Evolutionary conservation across 2,329 filamentous ascomycete species (phyloP), one percentile per base, ranked within the genome.

Genomic region (Aspergillus candidus): DNA sequence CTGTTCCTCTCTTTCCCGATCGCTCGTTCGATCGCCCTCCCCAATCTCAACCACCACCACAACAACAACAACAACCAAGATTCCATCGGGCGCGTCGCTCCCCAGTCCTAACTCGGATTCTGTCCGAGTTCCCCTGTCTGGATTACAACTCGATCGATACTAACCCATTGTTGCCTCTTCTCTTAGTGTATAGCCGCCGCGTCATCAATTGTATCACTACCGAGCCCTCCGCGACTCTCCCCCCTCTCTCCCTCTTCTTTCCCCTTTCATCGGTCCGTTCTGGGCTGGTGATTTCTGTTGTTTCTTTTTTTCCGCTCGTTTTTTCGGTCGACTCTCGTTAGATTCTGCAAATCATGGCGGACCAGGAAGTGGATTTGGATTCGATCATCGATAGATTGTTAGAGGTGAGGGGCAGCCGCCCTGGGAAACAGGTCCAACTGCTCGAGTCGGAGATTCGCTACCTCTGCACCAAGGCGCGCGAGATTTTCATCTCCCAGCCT

Each of bases 401-500:
- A 66, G 93, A 98, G 75, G 93, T 97, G 67, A 86, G 93, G 73
- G 93, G 91, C 68, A 96, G 90, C 79, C 84, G 93, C 66, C 93
- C 93, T 46, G 93, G 93, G 62, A 98, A 98, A 78, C 93, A 97
- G 74, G 93, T 98, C 44, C 91, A 97, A 75, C 81, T 98, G 57
- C 78, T 95, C 56, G 93, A 98, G 72, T 83, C 88, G 50, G 93
- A 97, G 75, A 98, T 98, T 60, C 86, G 91, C 67, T 95, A 83
- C 72, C 82, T 98, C 55, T 98, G 93, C 81, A 96, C 91, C 68
- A 97, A 97, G 77, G 90, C 91, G 52, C 86, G 93, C 56, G 93
- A 98, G 77, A 97, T 98, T 63, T 97, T 98, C 78, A 97, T 98
- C 72, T 96, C 90, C 51, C 93, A 98, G 76, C 93, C 93, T 56